Percentiles rank a stretch among this genome's conserved stretches.
Conservation (phyloP, 768 basidiomycete genomes). For the Russula griseocarnosa region DNA sequence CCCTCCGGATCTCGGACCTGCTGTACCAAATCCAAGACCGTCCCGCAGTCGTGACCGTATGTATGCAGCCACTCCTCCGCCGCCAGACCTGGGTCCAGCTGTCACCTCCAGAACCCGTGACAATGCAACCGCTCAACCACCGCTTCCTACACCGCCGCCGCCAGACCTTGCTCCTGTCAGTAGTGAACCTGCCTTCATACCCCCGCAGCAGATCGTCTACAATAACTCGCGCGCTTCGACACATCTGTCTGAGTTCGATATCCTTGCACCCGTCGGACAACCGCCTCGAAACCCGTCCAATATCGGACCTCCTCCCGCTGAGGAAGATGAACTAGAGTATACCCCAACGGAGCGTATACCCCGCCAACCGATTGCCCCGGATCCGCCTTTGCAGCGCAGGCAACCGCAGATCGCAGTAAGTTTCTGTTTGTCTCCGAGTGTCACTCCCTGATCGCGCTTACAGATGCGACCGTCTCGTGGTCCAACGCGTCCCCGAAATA, state of each 20-base stretch:
- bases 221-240: slow-evolving; percentile 27
- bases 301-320: slow-evolving; percentile 13
- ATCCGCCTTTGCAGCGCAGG: slow-evolving; percentile 7
- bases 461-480: slow-evolving; percentile 13
- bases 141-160: slow-evolving; percentile 2
- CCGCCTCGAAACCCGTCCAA: neutral
- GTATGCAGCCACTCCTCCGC: slow-evolving; percentile 11
- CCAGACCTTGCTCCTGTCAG: slow-evolving; percentile 9
- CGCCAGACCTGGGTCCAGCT: slow-evolving; percentile 5
- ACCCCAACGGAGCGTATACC: slow-evolving; percentile 9
- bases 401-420: slow-evolving; percentile 6
- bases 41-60: slow-evolving; percentile 13
- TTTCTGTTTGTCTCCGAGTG: too few species aligned
- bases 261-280: slow-evolving; percentile 24
- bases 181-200: neutral
- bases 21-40: neutral
- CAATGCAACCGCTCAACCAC: neutral
- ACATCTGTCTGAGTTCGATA: slow-evolving; percentile 27
- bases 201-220: slow-evolving; percentile 16
- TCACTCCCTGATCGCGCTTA: neutral
- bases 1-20: slow-evolving; percentile 13
- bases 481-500: slow-evolving; percentile 17
- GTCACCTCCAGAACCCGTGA: neutral
- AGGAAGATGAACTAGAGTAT: slow-evolving; percentile 26
- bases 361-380: slow-evolving; percentile 13